phyloP scores from a whole-genome alignment of 805 yeast genomes.

The Yamadazyma kitorensis region DNA sequence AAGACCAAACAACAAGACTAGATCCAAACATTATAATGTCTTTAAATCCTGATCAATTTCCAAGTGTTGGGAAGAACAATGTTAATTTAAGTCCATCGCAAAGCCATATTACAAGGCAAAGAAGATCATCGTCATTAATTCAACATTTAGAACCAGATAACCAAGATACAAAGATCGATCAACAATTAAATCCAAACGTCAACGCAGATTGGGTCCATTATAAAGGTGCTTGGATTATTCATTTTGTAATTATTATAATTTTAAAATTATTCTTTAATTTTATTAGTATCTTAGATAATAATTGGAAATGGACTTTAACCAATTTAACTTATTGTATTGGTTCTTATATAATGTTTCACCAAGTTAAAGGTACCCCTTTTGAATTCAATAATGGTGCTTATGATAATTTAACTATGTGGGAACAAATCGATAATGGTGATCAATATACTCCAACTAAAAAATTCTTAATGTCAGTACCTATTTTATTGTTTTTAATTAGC shows the following conservation, averaged over 20 bases:
- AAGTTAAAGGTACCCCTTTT: conserved; percentile 95
- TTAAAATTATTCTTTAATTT: conserved; percentile 76
- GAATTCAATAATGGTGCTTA: conserved; percentile 96
- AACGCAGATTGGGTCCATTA: conserved; percentile 96
- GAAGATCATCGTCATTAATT: conserved; percentile 84
- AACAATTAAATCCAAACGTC: conserved; percentile 80
- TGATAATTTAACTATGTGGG: conserved; percentile 98
- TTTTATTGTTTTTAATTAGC: conserved; percentile 75
- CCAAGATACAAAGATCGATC: conserved; percentile 88
- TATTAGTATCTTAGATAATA: conserved; percentile 75
- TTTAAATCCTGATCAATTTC: conserved; percentile 13
- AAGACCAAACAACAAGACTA: too few species aligned
- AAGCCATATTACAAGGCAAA: conserved; percentile 32
- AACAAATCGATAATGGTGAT: conserved; percentile 92
- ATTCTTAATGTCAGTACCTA: conserved; percentile 89
- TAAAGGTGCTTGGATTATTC: conserved; percentile 96
- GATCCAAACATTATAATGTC: too few species aligned
- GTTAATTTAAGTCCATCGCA: conserved; percentile 23
- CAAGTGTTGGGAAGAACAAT: conserved; percentile 10
- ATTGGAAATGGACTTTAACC: conserved; percentile 91
- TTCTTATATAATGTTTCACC: conserved; percentile 93
- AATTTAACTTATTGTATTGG: conserved; percentile 89
- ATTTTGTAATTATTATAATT: conserved; percentile 74
- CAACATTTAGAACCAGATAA: conserved; percentile 94
- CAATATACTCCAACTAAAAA: conserved; percentile 96